Conservation (phyloP, 2,329 filamentous ascomycete genomes). For the Fusarium incarnatum region DNA sequence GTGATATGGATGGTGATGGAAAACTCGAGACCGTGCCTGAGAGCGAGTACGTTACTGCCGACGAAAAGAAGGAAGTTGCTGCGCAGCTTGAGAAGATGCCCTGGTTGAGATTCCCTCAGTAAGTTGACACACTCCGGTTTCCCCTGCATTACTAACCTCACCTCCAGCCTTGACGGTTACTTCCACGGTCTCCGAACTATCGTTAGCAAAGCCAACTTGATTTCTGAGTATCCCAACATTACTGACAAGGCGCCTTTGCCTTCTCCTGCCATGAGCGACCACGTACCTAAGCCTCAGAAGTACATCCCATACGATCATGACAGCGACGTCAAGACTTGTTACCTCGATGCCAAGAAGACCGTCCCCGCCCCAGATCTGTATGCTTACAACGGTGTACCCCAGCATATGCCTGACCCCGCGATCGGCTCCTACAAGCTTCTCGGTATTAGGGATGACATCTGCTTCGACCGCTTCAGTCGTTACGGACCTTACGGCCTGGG, state of each 20-base stretch:
- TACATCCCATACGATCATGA: conserved; percentile 79
- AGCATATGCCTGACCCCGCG: conserved; percentile 80
- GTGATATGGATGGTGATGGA: conserved; percentile 47
- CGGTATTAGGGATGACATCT: conserved; percentile 80
- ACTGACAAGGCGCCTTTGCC: conserved; percentile 51
- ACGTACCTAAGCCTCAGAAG: conserved; percentile 58
- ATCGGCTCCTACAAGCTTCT: conserved; percentile 82
- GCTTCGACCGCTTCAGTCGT: conserved; percentile 88
- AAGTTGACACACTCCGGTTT: conserved; percentile 28
- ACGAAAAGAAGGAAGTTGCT: conserved; percentile 47
- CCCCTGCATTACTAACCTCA: conserved; percentile 24
- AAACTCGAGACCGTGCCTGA: conserved; percentile 43
- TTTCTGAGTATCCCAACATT: conserved; percentile 77
- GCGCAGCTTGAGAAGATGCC: conserved; percentile 52
- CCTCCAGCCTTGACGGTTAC: conserved; percentile 78
- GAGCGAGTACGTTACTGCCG: conserved; percentile 46
- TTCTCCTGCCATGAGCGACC: conserved; percentile 49
- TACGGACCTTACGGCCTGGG: conserved; percentile 88
- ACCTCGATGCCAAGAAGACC: conserved; percentile 69
- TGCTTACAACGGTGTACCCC: conserved; percentile 76
- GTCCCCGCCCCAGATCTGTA: conserved; percentile 71
- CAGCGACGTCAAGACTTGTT: conserved; percentile 69
- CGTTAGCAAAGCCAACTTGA: conserved; percentile 71
- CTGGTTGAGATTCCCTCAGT: conserved; percentile 57
- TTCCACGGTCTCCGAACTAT: conserved; percentile 81